Evolutionary conservation across 371 early-diverging fungal species (phyloP), one percentile per base, ranked within the genome.

Genomic region (Mucor piriformis): DNA sequence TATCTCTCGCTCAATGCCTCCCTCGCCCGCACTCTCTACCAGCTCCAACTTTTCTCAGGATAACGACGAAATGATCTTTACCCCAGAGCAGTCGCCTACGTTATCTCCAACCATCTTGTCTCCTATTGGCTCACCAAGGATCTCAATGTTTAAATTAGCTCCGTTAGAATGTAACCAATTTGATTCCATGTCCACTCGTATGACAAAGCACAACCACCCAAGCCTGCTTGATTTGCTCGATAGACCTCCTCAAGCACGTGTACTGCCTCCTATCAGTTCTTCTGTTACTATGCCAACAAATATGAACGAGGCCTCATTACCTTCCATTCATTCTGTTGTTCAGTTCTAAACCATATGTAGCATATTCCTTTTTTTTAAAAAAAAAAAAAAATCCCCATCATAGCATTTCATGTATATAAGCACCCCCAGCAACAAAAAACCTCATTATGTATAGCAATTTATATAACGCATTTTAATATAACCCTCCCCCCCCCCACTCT

Each of bases 181-280:
- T 43, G 50, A 72, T 25, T 38, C 54, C n/a, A 29, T 37, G 20
- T 33, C 35, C 21, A 37, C 34, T 35, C 53, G 44, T 21, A 33
- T 34, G 12, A 34, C 48, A 29, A 27, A 27, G 1, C 33, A 29
- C 11, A 23, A 53, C 29, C 4, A 49, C 35, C 12, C 61, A 20
- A 62, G 73, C 50, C 48, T 80, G 3, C 46, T 74, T 53, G 75
- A 74, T 56, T 34, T 80, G 15, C 57, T 80, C 32, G 70, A 80
- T 15, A 66, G 70, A 21, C 81, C 81, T n/a, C 77, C 77, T 37
- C 68, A 74, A 37, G 77, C 79, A n/a, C 77, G 81, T 55, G 67
- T 72, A 12, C 48, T 80, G 24, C 81, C 81, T 47, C 81, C 81
- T 50, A 74, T 80, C 47, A 48, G 40, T 33, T 35, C 59, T 27